Evolutionary conservation across 1,284 basidiomycete species (phyloP).

Genomic region (Cryptococcus sp.): DNA sequence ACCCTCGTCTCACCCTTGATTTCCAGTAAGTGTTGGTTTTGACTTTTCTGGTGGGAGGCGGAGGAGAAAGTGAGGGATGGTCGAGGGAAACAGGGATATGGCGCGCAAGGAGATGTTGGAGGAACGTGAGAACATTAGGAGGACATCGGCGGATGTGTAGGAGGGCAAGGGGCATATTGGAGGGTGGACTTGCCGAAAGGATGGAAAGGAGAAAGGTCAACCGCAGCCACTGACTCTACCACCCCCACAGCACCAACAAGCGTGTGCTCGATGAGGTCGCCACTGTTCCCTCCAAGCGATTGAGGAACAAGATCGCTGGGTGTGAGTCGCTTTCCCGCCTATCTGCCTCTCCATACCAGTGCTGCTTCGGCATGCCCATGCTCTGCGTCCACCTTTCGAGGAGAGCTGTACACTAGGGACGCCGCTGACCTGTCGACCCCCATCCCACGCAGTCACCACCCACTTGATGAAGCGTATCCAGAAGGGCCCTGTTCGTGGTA

Average conservation of each 20-base stretch:
- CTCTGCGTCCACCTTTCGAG: too few relatives aligned
- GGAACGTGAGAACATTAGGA: neutral
- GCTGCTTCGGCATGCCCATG: too few relatives aligned
- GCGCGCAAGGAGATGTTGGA: neutral
- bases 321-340: constrained; percentile 49
- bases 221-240: constrained; percentile 12
- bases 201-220: neutral
- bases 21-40: constrained; percentile 63
- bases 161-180: neutral
- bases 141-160: neutral
- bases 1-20: constrained; percentile 92
- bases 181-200: neutral
- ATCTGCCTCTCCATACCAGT: neutral
- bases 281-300: constrained; percentile 95
- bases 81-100: neutral
- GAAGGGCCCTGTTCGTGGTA: constrained; percentile 97
- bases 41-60: neutral
- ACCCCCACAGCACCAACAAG: constrained; percentile 76
- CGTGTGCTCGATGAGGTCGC: constrained; percentile 99
- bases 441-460: constrained; percentile 68
- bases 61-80: neutral
- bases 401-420: too few relatives aligned
- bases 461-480: constrained; percentile 99
- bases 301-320: constrained; percentile 99
- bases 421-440: too few relatives aligned